Evolutionary conservation across 352 stramenopile species (phyloP), one percentile per base, ranked within the genome.

Genomic region (Elongisporangium anandrum): DNA sequence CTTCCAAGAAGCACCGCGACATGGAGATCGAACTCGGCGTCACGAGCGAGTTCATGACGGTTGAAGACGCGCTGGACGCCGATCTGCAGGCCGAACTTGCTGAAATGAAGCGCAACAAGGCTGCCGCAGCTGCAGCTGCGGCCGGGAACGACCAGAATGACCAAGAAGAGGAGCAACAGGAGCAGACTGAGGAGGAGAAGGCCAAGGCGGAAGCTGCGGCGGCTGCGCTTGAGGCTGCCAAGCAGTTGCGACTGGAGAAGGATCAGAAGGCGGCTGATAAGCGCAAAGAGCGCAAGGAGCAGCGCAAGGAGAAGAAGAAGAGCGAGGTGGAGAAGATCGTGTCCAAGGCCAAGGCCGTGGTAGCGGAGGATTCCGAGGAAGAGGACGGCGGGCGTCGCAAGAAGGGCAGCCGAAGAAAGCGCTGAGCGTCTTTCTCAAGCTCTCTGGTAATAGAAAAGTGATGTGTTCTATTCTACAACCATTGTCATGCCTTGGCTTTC

Each of bases 271-370:
- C 85, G 1, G 85, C 83, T 0, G 81, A 92, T 24, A 93, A 92
- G 60, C 79, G 85, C 15, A 67, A 73, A 1, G 85, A 95, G 60
- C 83, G 85, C 21, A 95, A 95, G 66, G 81, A 88, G 45, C 77
- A 88, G 59, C 83, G 85, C 41, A 95, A 92, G 68, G 81, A 73
- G 41, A 81, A 88, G 60, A 91, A 90, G 60, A 87, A 92, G 52
- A 78, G 90, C 50, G 77, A 77, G n/a, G 78, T 90, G 12, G 77
- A 90, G 45, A 86, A 88, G 56, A 86, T 90, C 23, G 63, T 89
- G 19, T 72, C 21, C 19, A 59, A 70, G 45, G 71, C 73, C 22
- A 88, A 86, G 56, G 68, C 69, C 24, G 60, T 60, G 16, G 64
- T 77, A 17, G 57, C 75, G 2, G 70, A 79, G 7, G 54, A 75